Conservation (phyloP, 2,329 filamentous ascomycete species). For the Sclerotinia trifoliorum region DNA sequence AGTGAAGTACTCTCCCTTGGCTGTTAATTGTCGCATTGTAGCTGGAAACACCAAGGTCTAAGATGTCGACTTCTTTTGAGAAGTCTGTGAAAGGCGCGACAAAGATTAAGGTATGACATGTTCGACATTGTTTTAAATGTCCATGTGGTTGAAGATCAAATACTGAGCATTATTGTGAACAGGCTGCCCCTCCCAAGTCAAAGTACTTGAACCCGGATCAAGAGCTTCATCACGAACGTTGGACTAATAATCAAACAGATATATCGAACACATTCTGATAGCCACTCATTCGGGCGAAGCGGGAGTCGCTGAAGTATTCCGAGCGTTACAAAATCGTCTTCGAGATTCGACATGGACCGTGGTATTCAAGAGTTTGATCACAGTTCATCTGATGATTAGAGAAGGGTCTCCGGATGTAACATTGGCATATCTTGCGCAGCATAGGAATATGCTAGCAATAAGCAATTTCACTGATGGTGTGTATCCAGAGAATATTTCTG, state of each 20-base stretch:
- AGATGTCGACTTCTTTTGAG: conserved; percentile 87
- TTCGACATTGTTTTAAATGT: conserved; percentile 18
- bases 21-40: conserved; percentile 20
- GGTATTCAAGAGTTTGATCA: conserved; percentile 95
- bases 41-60: conserved; percentile 23
- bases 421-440: conserved; percentile 76
- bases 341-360: conserved; percentile 99
- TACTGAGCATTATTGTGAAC: conserved; percentile 28
- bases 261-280: conserved; percentile 91
- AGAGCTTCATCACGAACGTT: not conserved
- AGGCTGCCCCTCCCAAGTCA: conserved; percentile 95
- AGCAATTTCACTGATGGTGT: conserved; percentile 89
- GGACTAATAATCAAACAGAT: conserved; percentile 35
- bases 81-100: conserved; percentile 99
- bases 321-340: conserved; percentile 81
- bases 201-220: conserved; percentile 61
- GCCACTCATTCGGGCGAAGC: conserved; percentile 94
- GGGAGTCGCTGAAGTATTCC: conserved; percentile 93
- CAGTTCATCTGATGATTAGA: conserved; percentile 94
- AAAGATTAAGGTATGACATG: conserved; percentile 78
- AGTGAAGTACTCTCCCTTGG: conserved; percentile 22
- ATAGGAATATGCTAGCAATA: conserved; percentile 80
- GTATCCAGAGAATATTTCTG: conserved; percentile 39
- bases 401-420: conserved; percentile 91
- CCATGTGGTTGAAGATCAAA: conserved; percentile 5